phyloP scores from a whole-genome alignment of 306 rosid genomes.

The Morella rubra region DNA sequence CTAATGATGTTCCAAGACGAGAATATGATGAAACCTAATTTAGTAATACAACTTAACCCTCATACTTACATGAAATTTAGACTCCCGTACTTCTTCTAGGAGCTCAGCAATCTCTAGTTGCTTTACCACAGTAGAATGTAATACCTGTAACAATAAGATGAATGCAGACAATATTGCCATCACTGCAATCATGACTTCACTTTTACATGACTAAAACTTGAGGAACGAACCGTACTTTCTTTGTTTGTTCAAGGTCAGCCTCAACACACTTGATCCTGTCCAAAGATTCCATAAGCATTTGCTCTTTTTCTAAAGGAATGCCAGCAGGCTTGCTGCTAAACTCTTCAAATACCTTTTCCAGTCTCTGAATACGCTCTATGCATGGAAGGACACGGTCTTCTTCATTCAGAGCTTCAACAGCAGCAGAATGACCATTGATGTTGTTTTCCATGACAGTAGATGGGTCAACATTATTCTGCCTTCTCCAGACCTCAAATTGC shows the following conservation, averaged over 20 bases:
- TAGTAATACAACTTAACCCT: background rate
- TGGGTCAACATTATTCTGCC: constrained; percentile 61
- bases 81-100: constrained; percentile 63
- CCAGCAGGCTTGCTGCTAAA: constrained; percentile 66
- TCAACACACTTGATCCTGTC: constrained; percentile 89
- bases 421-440: constrained; percentile 38
- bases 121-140: constrained; percentile 67
- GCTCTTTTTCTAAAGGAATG: constrained; percentile 86
- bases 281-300: constrained; percentile 76
- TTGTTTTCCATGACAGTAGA: constrained; percentile 41
- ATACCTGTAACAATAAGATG: constrained; percentile 46
- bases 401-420: constrained; percentile 50
- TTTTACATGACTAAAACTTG: constrained; percentile 7
- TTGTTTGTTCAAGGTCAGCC: constrained; percentile 86
- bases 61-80: constrained; percentile 65
- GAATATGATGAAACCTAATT: too few species aligned
- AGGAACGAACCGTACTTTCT: constrained; percentile 59
- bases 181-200: constrained; percentile 10
- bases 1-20: background rate
- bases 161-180: constrained; percentile 10
- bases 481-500: constrained; percentile 63
- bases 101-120: constrained; percentile 74
- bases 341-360: constrained; percentile 64
- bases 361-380: constrained; percentile 70
- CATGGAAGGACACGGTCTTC: constrained; percentile 63